Evolutionary conservation across 495 filamentous ascomycete genomes (phyloP).

Genomic region (Xylaria scruposa): DNA sequence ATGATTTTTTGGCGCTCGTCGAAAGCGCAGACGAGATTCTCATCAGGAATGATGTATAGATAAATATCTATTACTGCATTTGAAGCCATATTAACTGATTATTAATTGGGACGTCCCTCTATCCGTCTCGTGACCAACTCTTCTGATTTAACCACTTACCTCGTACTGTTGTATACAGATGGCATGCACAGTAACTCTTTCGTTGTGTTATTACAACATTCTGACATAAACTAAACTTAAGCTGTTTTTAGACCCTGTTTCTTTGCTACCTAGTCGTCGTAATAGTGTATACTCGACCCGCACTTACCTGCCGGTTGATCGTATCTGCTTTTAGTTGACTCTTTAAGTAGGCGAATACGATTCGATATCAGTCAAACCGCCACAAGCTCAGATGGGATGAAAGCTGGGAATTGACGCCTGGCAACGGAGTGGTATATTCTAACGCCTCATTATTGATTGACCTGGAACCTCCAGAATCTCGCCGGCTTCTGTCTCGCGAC

Average conservation of each 20-base stretch:
- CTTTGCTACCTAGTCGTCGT: background rate
- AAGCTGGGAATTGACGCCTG: background rate
- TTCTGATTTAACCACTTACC: too few relatives aligned
- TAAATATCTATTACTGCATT: slow-evolving; percentile 24
- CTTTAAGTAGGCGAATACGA: background rate
- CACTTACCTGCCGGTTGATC: background rate
- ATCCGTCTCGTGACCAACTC: background rate
- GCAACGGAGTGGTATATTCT: slow-evolving; percentile 25
- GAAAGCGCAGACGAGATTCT: slow-evolving; percentile 13
- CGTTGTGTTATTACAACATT: too few relatives aligned
- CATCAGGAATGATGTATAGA: slow-evolving; percentile 17
- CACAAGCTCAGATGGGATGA: background rate
- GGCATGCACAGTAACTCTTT: too few relatives aligned
- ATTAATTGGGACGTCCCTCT: background rate
- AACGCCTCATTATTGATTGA: slow-evolving; percentile 30
- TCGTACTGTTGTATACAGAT: too few relatives aligned
- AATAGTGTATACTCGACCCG: too few relatives aligned
- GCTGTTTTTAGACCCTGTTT: background rate
- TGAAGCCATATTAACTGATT: slow-evolving; percentile 6
- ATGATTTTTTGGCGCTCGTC: slow-evolving; percentile 12
- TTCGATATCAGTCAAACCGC: background rate
- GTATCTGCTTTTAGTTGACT: background rate
- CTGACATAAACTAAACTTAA: too few relatives aligned
- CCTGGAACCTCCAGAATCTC: background rate
- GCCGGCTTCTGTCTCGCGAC: background rate